phyloP scores from a whole-genome alignment of 352 stramenopile species.

The Globisporangium iwayamae region DNA sequence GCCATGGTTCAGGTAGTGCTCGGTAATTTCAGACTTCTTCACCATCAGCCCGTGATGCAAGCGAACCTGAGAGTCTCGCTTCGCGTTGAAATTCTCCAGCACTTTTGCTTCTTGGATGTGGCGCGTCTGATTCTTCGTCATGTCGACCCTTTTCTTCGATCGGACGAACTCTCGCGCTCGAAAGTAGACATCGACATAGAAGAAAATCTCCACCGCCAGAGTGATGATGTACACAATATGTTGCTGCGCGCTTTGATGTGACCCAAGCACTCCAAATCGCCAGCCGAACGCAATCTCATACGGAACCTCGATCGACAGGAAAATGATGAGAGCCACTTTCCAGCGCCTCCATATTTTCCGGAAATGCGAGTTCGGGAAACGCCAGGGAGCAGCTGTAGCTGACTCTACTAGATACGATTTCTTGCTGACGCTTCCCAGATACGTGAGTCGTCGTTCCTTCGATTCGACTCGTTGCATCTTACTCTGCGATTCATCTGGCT shows the following conservation, averaged over 20 bases:
- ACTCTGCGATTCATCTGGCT: too few relatives aligned
- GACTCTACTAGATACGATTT: conserved; percentile 11
- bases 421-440: conserved; percentile 17
- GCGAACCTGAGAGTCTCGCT: not conserved
- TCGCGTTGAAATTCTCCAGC: not conserved
- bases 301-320: conserved; percentile 19
- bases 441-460: conserved; percentile 8
- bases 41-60: conserved; percentile 4
- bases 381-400: conserved; percentile 8
- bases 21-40: not conserved
- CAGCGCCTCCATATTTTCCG: conserved; percentile 15
- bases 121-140: not conserved
- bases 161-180: conserved; percentile 16
- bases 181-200: conserved; percentile 23
- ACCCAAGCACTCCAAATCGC: conserved; percentile 7
- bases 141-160: not conserved
- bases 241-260: not conserved
- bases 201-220: conserved; percentile 19
- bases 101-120: not conserved
- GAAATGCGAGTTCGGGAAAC: conserved; percentile 17
- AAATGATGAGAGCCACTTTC: conserved; percentile 15
- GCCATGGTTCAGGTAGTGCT: conserved; percentile 18
- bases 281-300: conserved; percentile 22
- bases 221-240: conserved; percentile 3
- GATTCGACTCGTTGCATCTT: conserved; percentile 1